These are phyloP conservation scores for Wallacemonas collosoma DNA, from an alignment of 208 protist genomes.

Conservation along the genomic window DNA sequence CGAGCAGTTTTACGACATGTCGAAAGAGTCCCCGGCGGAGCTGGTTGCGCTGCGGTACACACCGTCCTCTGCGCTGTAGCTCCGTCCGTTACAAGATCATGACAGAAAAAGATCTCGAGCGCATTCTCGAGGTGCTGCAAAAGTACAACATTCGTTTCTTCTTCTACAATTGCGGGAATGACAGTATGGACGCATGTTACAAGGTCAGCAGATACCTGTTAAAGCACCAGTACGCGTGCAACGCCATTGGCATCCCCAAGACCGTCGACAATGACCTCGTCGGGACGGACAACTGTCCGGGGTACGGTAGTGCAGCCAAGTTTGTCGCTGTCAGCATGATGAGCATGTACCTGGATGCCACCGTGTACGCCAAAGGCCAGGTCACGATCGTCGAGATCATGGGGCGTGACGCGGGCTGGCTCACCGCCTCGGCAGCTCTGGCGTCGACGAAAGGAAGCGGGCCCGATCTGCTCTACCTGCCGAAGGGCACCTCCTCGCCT, in stretches of 20 bases:
- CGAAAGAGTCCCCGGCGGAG: constrained; percentile 15
- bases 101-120: constrained; percentile 11
- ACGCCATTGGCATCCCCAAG: constrained; percentile 67
- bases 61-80: constrained; percentile 15
- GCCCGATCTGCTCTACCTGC: constrained; percentile 12
- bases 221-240: constrained; percentile 26
- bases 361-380: constrained; percentile 14
- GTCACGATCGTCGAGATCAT: constrained; percentile 22
- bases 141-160: constrained; percentile 37
- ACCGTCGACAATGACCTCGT: constrained; percentile 79
- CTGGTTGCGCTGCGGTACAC: background rate
- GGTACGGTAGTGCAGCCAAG: constrained; percentile 20
- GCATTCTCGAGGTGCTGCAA: constrained; percentile 44
- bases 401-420: constrained; percentile 17
- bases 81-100: constrained; percentile 18
- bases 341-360: constrained; percentile 20
- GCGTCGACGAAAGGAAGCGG: background rate
- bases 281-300: constrained; percentile 15
- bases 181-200: constrained; percentile 51
- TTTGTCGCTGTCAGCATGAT: constrained; percentile 16
- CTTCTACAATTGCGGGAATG: constrained; percentile 66
- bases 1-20: constrained; percentile 18
- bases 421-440: constrained; percentile 3
- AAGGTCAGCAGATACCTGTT: constrained; percentile 30
- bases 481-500: background rate